Base-by-base conservation (phyloP, 805 yeast species). In the Clavispora carvajalis region DNA sequence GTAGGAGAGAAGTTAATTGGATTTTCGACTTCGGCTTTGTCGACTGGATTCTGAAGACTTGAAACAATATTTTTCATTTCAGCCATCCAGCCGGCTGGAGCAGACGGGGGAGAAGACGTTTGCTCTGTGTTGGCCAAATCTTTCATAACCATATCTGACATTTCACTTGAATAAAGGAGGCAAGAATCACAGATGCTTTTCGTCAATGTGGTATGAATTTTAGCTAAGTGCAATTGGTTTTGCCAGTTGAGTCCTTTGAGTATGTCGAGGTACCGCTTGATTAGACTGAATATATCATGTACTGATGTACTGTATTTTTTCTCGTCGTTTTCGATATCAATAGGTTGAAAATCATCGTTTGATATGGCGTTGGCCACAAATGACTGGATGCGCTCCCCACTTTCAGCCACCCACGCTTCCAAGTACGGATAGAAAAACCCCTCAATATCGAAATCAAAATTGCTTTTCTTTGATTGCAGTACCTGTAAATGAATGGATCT, bases 201-300 rank as follows among this genome's bases (percentile, higher is more conserved):
- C 46, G 85, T 69, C 18, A 88, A 56, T 2, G 67, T 58, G 0
- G 93, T 82, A 39, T 79, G 73, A 2, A 85, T 54, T 45, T 71
- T 69, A 0, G 95, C 83, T 15, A 74, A 58, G 49, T 88, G 90
- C 38, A 66, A 69, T 36, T 71, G 73, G 54, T 85, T 71, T 12
- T 64, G 60, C 96, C 96, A 90, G 15, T 74, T 65, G 33, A 86
- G 71, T 3, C 69, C 71, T 12, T 69, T 69, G 34, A 90, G 63
- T n/a, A 85, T 67, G 4, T 66, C 61, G 16, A 85, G 55, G 10
- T 78, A 73, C 39, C 79, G 79, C 43, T 74, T 73, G 25, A 85
- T 71, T 56, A 85, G 68, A 8, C 77, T 70, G 57, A 84, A 82
- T 11, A 84, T 71, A 55, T 85, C 93, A 17, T 74, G 55, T 1